These are phyloP conservation scores for Blastobotrys robertii DNA, from an alignment of 805 yeast species.

Conservation along the genomic window DNA sequence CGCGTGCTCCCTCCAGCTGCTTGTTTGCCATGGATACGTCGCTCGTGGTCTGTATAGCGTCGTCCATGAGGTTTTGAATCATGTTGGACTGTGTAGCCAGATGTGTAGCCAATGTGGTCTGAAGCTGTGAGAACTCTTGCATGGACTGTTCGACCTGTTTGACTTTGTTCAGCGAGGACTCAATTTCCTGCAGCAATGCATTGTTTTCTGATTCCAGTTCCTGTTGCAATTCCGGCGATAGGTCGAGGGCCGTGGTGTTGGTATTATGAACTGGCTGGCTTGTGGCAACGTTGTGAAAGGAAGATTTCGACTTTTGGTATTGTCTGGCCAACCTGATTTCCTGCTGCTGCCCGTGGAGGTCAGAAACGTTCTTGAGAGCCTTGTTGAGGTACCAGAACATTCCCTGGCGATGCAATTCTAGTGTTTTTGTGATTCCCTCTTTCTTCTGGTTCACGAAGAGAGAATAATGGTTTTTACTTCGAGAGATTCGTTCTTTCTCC, in stretches of 20 bases:
- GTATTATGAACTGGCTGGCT: neutral
- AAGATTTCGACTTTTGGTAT: slow-evolving; percentile 18
- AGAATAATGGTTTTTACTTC: slow-evolving; percentile 9
- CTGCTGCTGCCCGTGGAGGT: slow-evolving; percentile 27
- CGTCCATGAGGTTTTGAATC: slow-evolving; percentile 51
- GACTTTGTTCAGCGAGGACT: slow-evolving; percentile 28
- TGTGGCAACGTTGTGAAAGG: slow-evolving; percentile 8
- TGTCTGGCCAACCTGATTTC: slow-evolving; percentile 25
- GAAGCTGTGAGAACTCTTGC: slow-evolving; percentile 61
- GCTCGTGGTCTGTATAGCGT: slow-evolving; percentile 53
- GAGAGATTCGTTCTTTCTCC: slow-evolving; percentile 17
- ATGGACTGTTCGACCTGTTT: slow-evolving; percentile 31
- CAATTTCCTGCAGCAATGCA: slow-evolving; percentile 29
- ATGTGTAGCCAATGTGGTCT: slow-evolving; percentile 65
- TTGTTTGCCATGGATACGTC: slow-evolving; percentile 66
- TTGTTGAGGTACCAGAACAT: slow-evolving; percentile 28
- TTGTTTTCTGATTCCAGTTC: slow-evolving; percentile 28
- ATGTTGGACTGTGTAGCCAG: slow-evolving; percentile 62
- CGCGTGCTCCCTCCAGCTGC: slow-evolving; percentile 58
- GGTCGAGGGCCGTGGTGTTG: neutral
- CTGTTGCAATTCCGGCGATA: slow-evolving; percentile 18
- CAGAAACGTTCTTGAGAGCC: slow-evolving; percentile 23
- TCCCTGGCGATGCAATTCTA: slow-evolving; percentile 28
- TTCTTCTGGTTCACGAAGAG: slow-evolving; percentile 18
- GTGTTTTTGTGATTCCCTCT: slow-evolving; percentile 21